Conservation (phyloP, 805 yeast species). For the Saccharomycopsis capsularis region DNA sequence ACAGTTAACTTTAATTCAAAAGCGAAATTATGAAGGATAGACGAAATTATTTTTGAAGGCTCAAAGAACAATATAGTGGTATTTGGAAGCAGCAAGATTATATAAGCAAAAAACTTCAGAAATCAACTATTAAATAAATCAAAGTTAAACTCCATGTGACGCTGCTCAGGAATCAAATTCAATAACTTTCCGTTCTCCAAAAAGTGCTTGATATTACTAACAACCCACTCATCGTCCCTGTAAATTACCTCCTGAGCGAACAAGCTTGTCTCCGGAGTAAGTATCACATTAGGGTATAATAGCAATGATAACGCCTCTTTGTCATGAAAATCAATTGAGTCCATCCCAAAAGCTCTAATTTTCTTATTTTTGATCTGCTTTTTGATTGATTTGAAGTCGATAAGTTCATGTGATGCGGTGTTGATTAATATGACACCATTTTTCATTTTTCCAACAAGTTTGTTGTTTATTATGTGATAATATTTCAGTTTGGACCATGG, state of each 20-base stretch:
- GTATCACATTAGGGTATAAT: constrained; percentile 2
- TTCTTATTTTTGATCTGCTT: constrained; percentile 1
- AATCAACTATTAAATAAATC: constrained; percentile 11
- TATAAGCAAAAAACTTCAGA: too few relatives aligned
- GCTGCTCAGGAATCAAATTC: constrained; percentile 48
- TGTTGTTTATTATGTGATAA: background rate
- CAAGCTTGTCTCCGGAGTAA: constrained; percentile 6
- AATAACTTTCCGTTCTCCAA: constrained; percentile 13
- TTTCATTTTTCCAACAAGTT: constrained; percentile 6
- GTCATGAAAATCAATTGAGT: constrained; percentile 12
- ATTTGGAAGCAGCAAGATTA: too few relatives aligned
- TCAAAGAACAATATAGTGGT: too few relatives aligned
- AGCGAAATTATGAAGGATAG: too few relatives aligned
- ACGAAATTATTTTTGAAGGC: too few relatives aligned
- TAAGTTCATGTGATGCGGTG: constrained; percentile 6
- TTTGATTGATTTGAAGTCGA: constrained; percentile 9
- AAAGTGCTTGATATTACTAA: constrained; percentile 11
- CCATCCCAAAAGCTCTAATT: constrained; percentile 10
- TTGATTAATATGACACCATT: constrained; percentile 13
- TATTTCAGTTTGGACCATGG: too few relatives aligned
- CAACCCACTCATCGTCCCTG: constrained; percentile 12
- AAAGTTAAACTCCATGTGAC: constrained; percentile 4
- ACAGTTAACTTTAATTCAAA: too few relatives aligned
- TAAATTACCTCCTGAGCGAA: constrained; percentile 6
- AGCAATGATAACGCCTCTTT: background rate